Evolutionary conservation across 2,329 filamentous ascomycete genomes (phyloP).

Genomic region (Byssothecium circinans): DNA sequence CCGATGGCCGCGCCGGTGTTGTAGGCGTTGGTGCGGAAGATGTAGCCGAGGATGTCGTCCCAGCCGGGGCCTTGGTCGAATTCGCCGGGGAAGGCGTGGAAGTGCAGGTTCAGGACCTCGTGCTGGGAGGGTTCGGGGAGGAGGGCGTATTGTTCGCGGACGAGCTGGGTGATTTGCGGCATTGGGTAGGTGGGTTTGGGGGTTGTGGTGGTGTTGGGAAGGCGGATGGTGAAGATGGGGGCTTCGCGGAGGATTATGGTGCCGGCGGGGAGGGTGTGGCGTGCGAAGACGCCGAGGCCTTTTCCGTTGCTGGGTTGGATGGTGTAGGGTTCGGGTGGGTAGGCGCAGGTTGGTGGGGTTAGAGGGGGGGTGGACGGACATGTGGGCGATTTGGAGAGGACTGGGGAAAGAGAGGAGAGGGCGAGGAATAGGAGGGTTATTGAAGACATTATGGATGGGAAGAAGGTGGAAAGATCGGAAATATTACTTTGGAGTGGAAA

Average conservation of each 20-base stretch:
- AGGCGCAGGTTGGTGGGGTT: slow-evolving; percentile 20
- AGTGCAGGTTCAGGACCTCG: slow-evolving; percentile 32
- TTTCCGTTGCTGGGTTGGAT: slow-evolving; percentile 40
- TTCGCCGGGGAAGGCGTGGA: slow-evolving; percentile 21
- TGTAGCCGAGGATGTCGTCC: slow-evolving; percentile 30
- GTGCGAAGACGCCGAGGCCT: slow-evolving; percentile 49
- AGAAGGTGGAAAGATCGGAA: neutral
- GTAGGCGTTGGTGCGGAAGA: slow-evolving; percentile 42
- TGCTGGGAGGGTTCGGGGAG: slow-evolving; percentile 22
- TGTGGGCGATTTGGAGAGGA: slow-evolving; percentile 10
- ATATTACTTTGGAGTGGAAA: neutral
- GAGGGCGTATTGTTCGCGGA: slow-evolving; percentile 27
- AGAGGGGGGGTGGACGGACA: slow-evolving; percentile 10
- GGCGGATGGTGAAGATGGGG: slow-evolving; percentile 40
- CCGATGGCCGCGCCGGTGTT: slow-evolving; percentile 35
- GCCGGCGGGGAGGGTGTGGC: slow-evolving; percentile 37
- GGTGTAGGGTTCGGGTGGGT: slow-evolving; percentile 26
- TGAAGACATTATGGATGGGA: slow-evolving; percentile 1
- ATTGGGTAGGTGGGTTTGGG: slow-evolving; percentile 33
- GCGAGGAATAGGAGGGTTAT: neutral
- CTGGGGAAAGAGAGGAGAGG: slow-evolving; percentile 1
- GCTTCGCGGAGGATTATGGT: slow-evolving; percentile 46
- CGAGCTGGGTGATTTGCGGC: slow-evolving; percentile 20
- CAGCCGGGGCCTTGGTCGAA: slow-evolving; percentile 4
- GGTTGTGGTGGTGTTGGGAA: slow-evolving; percentile 27